Base-by-base conservation (phyloP, 805 yeast genomes). In the Ogataea sp. region DNA sequence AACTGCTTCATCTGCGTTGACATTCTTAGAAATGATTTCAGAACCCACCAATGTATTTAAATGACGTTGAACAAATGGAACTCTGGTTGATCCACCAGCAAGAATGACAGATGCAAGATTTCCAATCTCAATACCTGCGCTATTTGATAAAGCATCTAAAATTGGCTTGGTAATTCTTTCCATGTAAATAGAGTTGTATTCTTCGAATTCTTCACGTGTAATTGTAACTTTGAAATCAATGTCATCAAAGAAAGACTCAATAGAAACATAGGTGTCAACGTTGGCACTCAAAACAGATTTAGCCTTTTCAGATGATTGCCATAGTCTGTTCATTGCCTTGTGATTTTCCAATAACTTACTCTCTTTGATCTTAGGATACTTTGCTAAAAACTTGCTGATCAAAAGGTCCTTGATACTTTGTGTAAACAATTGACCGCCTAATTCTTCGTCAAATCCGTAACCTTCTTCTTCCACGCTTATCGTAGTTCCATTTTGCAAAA, bases 1-100 rank as follows among this genome's bases (percentile, higher is more conserved):
- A 38, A 86, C 86, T 34, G 97, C 80, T 64, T 93, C 98, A 61
- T 93, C 98, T 0, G 98, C 93, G 59, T 93, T 93, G 34, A 93
- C 94, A 38, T 81, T 85, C 58, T 81, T 87, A 18, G 95, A 71
- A 30, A 89, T 67, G 11, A 18, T 9, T 2, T 75, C 80, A 16
- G 75, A 75, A 1, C 82, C 86, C 32, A 80, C 62, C 33, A 78
- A 64, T 2, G 71, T 55, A 2, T 56, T 44, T 42, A 86, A 63
- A 39, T 71, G 73, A 41, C 74, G 70, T 59, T 87, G 93, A 35
- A 93, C 83, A 52, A 83, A 71, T 14, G 98, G 98, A 24, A 87
- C 84, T 57, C 98, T 77, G 6, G 90, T 78, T 0, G 95, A 77
- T 1, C 98, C 98, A 46, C 98, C 98, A 32, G 84, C 74, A 40